phyloP scores from a whole-genome alignment of 345 rosid species.

The Anastatica hierochuntica region DNA sequence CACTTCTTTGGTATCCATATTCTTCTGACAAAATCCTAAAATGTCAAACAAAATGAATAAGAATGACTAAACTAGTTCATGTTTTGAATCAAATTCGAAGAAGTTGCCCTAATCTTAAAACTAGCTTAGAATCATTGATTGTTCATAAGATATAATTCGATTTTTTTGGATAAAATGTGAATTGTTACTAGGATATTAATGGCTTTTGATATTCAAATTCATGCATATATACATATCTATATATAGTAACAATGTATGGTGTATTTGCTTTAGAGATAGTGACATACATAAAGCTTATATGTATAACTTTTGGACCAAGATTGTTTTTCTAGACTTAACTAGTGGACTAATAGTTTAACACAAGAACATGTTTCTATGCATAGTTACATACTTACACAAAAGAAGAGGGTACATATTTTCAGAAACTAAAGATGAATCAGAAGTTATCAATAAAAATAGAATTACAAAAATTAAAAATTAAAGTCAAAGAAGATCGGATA shows the following conservation, averaged over 20 bases:
- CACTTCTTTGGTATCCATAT: slow-evolving; percentile 82
- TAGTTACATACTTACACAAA: slow-evolving; percentile 5
- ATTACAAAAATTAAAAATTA: neutral
- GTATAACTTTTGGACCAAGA: neutral
- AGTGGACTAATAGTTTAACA: slow-evolving; percentile 12
- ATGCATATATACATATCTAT: neutral
- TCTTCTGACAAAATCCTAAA: slow-evolving; percentile 73
- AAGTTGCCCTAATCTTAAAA: neutral
- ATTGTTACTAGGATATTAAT: too few relatives aligned
- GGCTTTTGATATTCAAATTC: too few relatives aligned
- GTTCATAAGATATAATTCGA: too few relatives aligned
- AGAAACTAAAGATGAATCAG: slow-evolving; percentile 20
- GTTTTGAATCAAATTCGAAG: too few relatives aligned
- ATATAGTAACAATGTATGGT: too few relatives aligned
- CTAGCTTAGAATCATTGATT: too few relatives aligned
- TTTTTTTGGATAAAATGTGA: too few relatives aligned
- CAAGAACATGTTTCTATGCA: slow-evolving; percentile 21
- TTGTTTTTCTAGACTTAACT: neutral
- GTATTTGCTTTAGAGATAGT: neutral
- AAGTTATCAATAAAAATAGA: slow-evolving; percentile 16
- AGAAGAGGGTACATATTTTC: slow-evolving; percentile 12
- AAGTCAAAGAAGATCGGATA: slow-evolving; percentile 14
- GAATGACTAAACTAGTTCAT: too few relatives aligned
- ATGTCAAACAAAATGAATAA: neutral
- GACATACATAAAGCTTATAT: neutral